Base-by-base conservation (phyloP, 345 rosid genomes). In the Salix arbutifolia region DNA sequence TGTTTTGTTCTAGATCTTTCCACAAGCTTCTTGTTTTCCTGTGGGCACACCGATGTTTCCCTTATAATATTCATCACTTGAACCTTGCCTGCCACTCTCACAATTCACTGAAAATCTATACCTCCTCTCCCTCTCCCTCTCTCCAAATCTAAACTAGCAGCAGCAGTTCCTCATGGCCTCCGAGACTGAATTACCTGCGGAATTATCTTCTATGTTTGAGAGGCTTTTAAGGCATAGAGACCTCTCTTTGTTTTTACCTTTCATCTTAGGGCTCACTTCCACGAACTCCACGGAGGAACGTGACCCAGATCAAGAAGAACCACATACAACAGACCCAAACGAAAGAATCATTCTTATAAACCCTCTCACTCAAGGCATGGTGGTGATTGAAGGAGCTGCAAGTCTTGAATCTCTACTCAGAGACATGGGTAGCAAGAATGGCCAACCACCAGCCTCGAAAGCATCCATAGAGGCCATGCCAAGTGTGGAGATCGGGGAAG, bases 361-460 rank as follows among this genome's bases (percentile, higher is more conserved):
- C 76, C 96, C 97, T 38, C 88, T 89, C 48, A 88, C 91, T 3
- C 91, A 88, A 75, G 86, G 88, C 42, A 85, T 88, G 94, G 85
- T 89, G 23, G 88, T 94, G 40, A 87, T 92, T 14, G 89, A 89
- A 21, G 90, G 86, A 6, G 48, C 85, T 23, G 79, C 82, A 0
- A 77, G 69, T n/a, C 70, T 84, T 30, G 91, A 89, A 67, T 71
- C 91, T 81, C 80, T 89, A 74, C 61, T 88, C 19, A 83, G 87
- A 1, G 79, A 74, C 14, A 37, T 84, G 13, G 83, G 75, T 8
- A 44, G 60, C 68, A 86, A 83, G 68, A 84, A 70, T n/a, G 91
- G 94, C 18, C 89, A 80, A 61, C 93, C 93, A 6, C 94, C 97
- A 26, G 97, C 98, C 46, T 92, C 98, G 0, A 90, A 82, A 76